Evolutionary conservation across 495 filamentous ascomycete genomes (phyloP), one percentile per base, ranked within the genome.

Genomic region (Aspergillus indologenus): DNA sequence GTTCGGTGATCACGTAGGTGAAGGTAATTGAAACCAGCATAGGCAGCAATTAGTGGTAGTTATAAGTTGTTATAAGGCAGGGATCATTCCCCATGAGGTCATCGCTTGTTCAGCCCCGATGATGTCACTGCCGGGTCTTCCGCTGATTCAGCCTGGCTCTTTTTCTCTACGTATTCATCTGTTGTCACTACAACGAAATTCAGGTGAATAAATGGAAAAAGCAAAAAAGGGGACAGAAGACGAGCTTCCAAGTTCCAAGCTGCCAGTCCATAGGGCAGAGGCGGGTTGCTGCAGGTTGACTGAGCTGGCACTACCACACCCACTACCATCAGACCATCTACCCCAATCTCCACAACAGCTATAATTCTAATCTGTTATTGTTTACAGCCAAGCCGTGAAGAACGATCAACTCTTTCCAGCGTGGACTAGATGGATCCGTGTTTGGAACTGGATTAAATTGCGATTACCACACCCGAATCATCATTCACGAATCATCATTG

Each of bases 11-110:
- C 26, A 29, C 4, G 26, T 29, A 29, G 4, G 3, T 15, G 34
- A 40, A 15, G 34, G 34, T 11, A 4, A 15, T 2, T 11, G 2
- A 15, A 14, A 40, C 5, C 12, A 11, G 14, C 42, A 29, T 45
- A 21, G 3, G 34, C 34, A 45, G 52, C 34, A 19, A 31, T 2
- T 18, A 47, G 19, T 21, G 45, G 44, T 18, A 23, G 45, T 47
- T 47, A 40, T 34, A n/a, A 31, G 50, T 12, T 26, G 22, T 29
- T 34, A 3, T 34, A 53, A 31, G 24, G 31, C 24, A 14, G 11
- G 26, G 50, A 19, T 42, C 24, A 42, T 53, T 51, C 23, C 48
- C 23, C 48, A 29, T 51, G 48, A 51, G 48, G 48, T 51, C 48
- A 51, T 51, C 18, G 23, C 48, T 51, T 5, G 47, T 24, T 50